phyloP scores from a whole-genome alignment of 768 basidiomycete species.

The Psilocybe tampanensis region DNA sequence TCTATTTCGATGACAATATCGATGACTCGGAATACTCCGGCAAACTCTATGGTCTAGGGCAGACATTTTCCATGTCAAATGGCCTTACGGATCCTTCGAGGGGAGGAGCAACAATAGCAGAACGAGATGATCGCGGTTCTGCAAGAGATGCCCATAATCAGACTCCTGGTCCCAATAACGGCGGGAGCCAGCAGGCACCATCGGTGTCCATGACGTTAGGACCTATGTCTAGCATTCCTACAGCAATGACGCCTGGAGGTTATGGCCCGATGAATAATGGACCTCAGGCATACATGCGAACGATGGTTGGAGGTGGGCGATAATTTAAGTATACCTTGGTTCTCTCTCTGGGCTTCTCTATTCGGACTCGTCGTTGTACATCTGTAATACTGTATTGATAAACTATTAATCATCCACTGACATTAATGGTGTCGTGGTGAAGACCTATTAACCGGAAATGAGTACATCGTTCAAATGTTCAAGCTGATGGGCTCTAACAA shows the following conservation, averaged over 20 bases:
- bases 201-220: slow-evolving; percentile 51
- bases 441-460: not conserved
- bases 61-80: slow-evolving; percentile 71
- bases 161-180: slow-evolving; percentile 51
- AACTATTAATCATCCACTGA: slow-evolving; percentile 6
- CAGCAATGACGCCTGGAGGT: slow-evolving; percentile 50
- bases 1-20: slow-evolving; percentile 89
- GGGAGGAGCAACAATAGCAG: slow-evolving; percentile 80
- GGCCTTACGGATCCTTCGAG: slow-evolving; percentile 66
- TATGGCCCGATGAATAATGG: slow-evolving; percentile 67
- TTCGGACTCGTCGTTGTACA: slow-evolving; percentile 22
- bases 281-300: slow-evolving; percentile 57
- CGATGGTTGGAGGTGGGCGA: slow-evolving; percentile 57
- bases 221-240: slow-evolving; percentile 45
- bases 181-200: slow-evolving; percentile 36
- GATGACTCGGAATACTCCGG: slow-evolving; percentile 84
- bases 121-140: slow-evolving; percentile 69
- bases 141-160: slow-evolving; percentile 56
- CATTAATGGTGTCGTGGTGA: not conserved
- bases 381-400: slow-evolving; percentile 21
- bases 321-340: slow-evolving; percentile 33
- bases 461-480: too few relatives aligned
- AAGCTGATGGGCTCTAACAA: too few relatives aligned
- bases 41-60: slow-evolving; percentile 82
- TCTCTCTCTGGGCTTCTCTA: slow-evolving; percentile 20